phyloP scores from a whole-genome alignment of 495 filamentous ascomycete genomes.

The Penicillium longicatenatum region DNA sequence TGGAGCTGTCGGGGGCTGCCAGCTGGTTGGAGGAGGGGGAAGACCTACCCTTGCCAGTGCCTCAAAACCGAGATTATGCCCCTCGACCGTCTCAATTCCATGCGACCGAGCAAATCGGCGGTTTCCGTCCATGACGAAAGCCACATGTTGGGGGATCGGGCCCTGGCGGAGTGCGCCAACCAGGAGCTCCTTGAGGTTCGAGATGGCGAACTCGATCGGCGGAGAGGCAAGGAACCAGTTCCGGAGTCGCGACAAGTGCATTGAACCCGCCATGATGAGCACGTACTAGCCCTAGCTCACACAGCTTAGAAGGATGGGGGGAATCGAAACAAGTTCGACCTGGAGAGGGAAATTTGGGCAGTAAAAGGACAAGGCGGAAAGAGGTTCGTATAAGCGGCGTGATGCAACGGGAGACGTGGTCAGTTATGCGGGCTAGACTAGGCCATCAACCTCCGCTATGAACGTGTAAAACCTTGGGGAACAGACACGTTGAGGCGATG shows the following conservation, averaged over 20 bases:
- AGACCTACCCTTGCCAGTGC: constrained; percentile 73
- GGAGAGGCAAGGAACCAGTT: constrained; percentile 90
- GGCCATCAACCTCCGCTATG: not conserved
- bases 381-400: constrained; percentile 1
- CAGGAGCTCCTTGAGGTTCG: constrained; percentile 72
- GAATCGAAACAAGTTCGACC: constrained; percentile 14
- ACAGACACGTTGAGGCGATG: not conserved
- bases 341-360: not conserved
- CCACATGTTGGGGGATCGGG: constrained; percentile 89
- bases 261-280: constrained; percentile 49
- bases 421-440: constrained; percentile 1
- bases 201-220: constrained; percentile 80
- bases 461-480: not conserved
- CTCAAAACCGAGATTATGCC: constrained; percentile 96
- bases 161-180: constrained; percentile 88
- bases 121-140: constrained; percentile 99
- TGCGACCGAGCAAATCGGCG: constrained; percentile 84
- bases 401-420: constrained; percentile 7
- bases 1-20: not conserved
- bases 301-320: not conserved
- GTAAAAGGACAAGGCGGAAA: constrained; percentile 1
- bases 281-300: constrained; percentile 1
- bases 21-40: not conserved
- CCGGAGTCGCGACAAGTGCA: constrained; percentile 72
- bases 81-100: constrained; percentile 94